Percentiles rank a stretch among this genome's conserved stretches.
Conservation (phyloP, 345 rosid species). For the Eucalyptus cladocalyx region DNA sequence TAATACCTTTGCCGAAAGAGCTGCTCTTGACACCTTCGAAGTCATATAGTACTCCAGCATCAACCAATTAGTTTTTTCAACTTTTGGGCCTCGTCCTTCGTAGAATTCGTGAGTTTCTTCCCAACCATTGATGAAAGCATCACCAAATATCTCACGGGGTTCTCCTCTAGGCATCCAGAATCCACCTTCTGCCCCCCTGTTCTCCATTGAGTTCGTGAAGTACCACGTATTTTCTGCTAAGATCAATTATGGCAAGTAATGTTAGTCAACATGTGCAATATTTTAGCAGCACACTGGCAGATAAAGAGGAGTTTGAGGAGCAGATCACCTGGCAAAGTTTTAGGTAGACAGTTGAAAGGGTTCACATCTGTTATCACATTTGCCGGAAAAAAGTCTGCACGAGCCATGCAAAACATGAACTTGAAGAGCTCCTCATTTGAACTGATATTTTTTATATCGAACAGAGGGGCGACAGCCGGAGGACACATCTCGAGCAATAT, state of each 20-base stretch:
- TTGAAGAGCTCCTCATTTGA: neutral
- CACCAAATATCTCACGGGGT: neutral
- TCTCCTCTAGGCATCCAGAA: slow-evolving; percentile 13
- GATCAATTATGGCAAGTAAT: neutral
- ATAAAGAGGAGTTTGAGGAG: neutral
- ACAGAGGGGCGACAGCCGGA: neutral
- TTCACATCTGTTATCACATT: slow-evolving; percentile 6
- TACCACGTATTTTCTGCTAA: slow-evolving; percentile 10
- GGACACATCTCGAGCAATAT: neutral
- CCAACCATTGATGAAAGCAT: slow-evolving; percentile 9
- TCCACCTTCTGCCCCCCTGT: neutral
- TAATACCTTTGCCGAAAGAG: slow-evolving; percentile 2
- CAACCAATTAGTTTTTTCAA: slow-evolving; percentile 6
- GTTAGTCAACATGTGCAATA: neutral
- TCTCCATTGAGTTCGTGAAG: slow-evolving; percentile 2
- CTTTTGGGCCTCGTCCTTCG: slow-evolving; percentile 4
- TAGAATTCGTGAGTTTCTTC: slow-evolving; percentile 4
- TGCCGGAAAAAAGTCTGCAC: slow-evolving; percentile 1
- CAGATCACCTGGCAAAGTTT: slow-evolving; percentile 6
- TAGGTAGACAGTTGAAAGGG: slow-evolving; percentile 1
- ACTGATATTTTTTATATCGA: neutral
- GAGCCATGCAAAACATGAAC: neutral
- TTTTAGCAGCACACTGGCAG: neutral
- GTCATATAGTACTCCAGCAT: slow-evolving; percentile 14
- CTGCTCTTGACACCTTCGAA: neutral